Percentiles rank a stretch among this genome's conserved stretches.
Evolutionary conservation across 306 rosid species (phyloP).

Genomic region (Echinosophora koreensis): DNA sequence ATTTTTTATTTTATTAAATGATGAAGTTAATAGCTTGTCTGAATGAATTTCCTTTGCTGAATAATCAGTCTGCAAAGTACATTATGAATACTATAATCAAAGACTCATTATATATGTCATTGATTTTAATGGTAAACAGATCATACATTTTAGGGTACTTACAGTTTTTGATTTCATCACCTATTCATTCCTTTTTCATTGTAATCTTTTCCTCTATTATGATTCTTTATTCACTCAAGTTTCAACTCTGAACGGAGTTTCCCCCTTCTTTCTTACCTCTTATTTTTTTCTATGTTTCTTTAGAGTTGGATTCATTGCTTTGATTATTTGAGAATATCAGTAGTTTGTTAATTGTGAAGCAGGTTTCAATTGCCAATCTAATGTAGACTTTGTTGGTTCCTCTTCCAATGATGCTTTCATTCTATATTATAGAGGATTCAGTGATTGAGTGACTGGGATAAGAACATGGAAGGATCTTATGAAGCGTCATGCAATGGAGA

Average conservation of each 20-base stretch:
- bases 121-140: no score
- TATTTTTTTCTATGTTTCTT: not conserved
- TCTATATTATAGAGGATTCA: constrained; percentile 42
- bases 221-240: not conserved
- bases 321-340: constrained; percentile 33
- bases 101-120: no score
- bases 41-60: no score
- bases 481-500: constrained; percentile 56
- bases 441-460: constrained; percentile 53
- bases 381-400: no score
- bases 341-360: constrained; percentile 45
- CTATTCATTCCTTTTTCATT: constrained; percentile 6
- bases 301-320: constrained; percentile 17
- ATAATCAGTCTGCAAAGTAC: no score
- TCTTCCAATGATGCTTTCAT: constrained; percentile 42
- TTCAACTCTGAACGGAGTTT: not conserved
- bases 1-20: no score
- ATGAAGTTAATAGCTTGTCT: no score
- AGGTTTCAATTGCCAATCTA: no score
- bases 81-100: no score
- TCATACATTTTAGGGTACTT: not conserved
- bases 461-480: constrained; percentile 76
- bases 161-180: constrained; percentile 20
- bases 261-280: not conserved
- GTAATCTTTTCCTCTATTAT: constrained; percentile 25